A percentile compares a stretch with the other conserved stretches of the same genome.
These are phyloP conservation scores for Abelmoschus esculentus DNA, from an alignment of 345 rosid species.

Conservation along the genomic window DNA sequence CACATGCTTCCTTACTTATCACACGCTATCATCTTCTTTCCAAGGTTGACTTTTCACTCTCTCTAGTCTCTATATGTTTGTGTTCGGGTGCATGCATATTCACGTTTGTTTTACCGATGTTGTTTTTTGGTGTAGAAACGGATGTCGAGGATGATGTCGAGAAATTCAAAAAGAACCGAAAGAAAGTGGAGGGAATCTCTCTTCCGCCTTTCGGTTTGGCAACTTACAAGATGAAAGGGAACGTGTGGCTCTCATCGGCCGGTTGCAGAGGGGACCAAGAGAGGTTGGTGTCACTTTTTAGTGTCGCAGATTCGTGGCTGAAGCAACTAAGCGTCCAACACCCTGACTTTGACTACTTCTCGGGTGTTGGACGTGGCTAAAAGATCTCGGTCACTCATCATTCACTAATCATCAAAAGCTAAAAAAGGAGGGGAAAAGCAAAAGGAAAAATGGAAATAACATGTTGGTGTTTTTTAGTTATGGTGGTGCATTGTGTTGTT, in stretches of 20 bases:
- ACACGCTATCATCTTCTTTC: constrained; percentile 90
- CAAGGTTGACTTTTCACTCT: constrained; percentile 45
- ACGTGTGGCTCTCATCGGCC: constrained; percentile 65
- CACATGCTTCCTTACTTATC: constrained; percentile 90
- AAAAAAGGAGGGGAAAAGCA: neutral
- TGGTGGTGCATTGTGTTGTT: neutral
- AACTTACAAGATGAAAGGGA: constrained; percentile 98
- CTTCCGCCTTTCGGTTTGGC: constrained; percentile 81
- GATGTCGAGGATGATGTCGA: constrained; percentile 60
- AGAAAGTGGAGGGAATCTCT: constrained; percentile 55
- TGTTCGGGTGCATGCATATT: no score
- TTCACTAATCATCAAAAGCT: neutral
- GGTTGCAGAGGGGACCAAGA: constrained; percentile 72
- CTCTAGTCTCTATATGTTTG: neutral
- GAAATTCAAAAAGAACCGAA: constrained; percentile 33
- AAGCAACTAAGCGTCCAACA: constrained; percentile 94
- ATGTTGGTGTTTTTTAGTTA: neutral
- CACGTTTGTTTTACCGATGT: neutral
- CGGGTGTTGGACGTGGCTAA: constrained; percentile 57
- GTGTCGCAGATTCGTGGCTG: constrained; percentile 98
- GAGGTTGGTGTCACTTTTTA: constrained; percentile 61
- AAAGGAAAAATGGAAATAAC: neutral
- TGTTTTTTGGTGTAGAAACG: constrained; percentile 40
- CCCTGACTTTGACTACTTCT: constrained; percentile 91
- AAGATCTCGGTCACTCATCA: neutral